Conservation (phyloP, 208 protist species). For the Trypanosoma avium region DNA sequence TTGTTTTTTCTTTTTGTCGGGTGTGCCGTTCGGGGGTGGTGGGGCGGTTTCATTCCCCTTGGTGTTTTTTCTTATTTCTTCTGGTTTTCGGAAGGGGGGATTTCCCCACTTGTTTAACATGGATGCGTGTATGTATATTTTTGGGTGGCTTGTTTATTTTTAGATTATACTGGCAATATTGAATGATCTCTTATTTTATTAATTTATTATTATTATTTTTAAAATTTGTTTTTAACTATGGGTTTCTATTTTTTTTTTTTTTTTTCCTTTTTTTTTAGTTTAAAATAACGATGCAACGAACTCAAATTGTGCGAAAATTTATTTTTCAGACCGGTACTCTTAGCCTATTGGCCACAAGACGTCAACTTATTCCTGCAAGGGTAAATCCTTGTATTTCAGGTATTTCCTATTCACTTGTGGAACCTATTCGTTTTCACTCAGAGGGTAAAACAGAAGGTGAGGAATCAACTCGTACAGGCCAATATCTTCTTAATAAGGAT, state of each 20-base stretch:
- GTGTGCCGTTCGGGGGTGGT: too few species aligned
- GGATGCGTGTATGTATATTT: too few species aligned
- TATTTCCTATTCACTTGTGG: slow-evolving; percentile 7
- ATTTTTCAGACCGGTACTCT: slow-evolving; percentile 5
- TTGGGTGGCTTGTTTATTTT: too few species aligned
- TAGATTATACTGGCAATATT: too few species aligned
- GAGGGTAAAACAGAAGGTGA: slow-evolving; percentile 41
- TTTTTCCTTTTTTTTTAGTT: slow-evolving; percentile 17
- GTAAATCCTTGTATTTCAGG: neutral
- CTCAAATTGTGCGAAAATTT: slow-evolving; percentile 26
- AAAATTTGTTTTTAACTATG: slow-evolving; percentile 2
- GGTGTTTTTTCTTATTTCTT: too few species aligned
- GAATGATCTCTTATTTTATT: too few species aligned
- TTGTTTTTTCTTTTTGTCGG: too few species aligned
- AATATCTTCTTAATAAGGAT: slow-evolving; percentile 92
- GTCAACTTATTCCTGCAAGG: slow-evolving; percentile 13
- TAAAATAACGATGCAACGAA: slow-evolving; percentile 22
- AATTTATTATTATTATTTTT: slow-evolving; percentile 14
- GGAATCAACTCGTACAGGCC: slow-evolving; percentile 66
- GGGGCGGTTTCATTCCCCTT: too few species aligned
- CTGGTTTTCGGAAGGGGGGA: too few species aligned
- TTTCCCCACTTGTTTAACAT: too few species aligned
- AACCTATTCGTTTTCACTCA: slow-evolving; percentile 62
- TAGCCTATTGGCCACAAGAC: slow-evolving; percentile 2
- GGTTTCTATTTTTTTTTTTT: slow-evolving; percentile 10